A percentile compares a stretch with the other conserved stretches of the same genome.
Evolutionary conservation across 2,329 filamentous ascomycete genomes (phyloP).

Genomic region (Thielaviopsis euricoi): DNA sequence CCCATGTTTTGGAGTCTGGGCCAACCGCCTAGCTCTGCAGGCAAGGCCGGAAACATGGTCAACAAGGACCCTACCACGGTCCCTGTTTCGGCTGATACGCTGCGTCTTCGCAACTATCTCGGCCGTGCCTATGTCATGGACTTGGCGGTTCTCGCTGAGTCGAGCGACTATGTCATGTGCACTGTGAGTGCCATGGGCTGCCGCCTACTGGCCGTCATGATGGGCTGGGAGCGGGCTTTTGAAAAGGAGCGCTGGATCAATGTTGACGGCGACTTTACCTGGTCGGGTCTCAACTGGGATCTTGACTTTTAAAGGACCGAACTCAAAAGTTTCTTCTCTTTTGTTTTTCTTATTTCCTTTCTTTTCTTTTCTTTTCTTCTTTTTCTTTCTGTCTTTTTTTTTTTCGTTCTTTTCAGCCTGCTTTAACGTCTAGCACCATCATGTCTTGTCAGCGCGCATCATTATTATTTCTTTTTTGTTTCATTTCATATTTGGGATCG

Average conservation of each 20-base stretch:
- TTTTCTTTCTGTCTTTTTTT: no score
- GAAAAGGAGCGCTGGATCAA: slow-evolving; percentile 52
- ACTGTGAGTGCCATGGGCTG: slow-evolving; percentile 59
- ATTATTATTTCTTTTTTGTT: background rate
- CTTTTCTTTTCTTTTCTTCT: no score
- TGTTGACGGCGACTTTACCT: slow-evolving; percentile 54
- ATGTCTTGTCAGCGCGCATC: background rate
- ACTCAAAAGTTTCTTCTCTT: background rate
- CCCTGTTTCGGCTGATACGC: slow-evolving; percentile 33
- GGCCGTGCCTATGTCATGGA: slow-evolving; percentile 73
- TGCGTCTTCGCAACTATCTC: slow-evolving; percentile 54
- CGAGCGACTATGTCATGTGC: slow-evolving; percentile 58
- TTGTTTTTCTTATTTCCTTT: no score
- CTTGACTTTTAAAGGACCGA: slow-evolving; percentile 1
- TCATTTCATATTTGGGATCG: no score
- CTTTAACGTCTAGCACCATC: background rate
- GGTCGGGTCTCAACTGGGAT: slow-evolving; percentile 32
- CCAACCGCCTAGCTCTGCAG: slow-evolving; percentile 23
- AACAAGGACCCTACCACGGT: slow-evolving; percentile 19
- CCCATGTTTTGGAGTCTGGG: slow-evolving; percentile 71
- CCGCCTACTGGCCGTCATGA: slow-evolving; percentile 64
- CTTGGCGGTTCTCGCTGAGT: slow-evolving; percentile 52
- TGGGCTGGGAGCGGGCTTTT: slow-evolving; percentile 63
- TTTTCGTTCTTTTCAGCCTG: background rate
- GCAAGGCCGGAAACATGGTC: slow-evolving; percentile 21